Evolutionary conservation across 805 yeast species (phyloP).

Genomic region (Alloascoidea africana): DNA sequence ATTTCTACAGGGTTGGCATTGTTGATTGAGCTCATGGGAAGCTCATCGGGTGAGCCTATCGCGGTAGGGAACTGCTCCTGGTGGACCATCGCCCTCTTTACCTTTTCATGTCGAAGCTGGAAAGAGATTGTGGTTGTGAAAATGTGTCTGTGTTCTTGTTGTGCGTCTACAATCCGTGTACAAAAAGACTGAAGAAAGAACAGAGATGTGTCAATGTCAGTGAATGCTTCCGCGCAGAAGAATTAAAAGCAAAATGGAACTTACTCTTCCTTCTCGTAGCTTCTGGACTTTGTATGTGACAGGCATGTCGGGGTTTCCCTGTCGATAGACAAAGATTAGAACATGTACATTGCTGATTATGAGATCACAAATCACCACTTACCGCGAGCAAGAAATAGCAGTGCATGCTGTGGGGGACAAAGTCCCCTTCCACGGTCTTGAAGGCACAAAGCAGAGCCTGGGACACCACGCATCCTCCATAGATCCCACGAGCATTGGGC

Average conservation of each 20-base stretch:
- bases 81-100: not conserved
- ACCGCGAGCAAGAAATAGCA: slow-evolving; percentile 8
- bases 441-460: slow-evolving; percentile 8
- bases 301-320: slow-evolving; percentile 15
- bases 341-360: not conserved
- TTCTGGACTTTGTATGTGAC: slow-evolving; percentile 14
- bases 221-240: too few species aligned
- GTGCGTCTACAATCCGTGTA: slow-evolving; percentile 27
- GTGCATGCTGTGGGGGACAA: slow-evolving; percentile 8
- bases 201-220: too few species aligned
- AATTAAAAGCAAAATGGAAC: too few species aligned
- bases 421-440: slow-evolving; percentile 5
- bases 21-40: too few species aligned
- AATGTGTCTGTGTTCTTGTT: slow-evolving; percentile 33
- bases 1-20: too few species aligned
- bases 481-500: slow-evolving; percentile 7
- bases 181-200: too few species aligned
- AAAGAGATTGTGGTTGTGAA: slow-evolving; percentile 36
- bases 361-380: slow-evolving; percentile 1
- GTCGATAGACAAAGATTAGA: slow-evolving; percentile 7
- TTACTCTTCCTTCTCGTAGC: slow-evolving; percentile 32
- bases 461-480: slow-evolving; percentile 9
- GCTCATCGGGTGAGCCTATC: not conserved
- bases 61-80: not conserved
- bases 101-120: slow-evolving; percentile 14